Evolutionary conservation across 2,329 filamentous ascomycete genomes (phyloP), one percentile per base, ranked within the genome.

Genomic region (Epichloe sylvatica): DNA sequence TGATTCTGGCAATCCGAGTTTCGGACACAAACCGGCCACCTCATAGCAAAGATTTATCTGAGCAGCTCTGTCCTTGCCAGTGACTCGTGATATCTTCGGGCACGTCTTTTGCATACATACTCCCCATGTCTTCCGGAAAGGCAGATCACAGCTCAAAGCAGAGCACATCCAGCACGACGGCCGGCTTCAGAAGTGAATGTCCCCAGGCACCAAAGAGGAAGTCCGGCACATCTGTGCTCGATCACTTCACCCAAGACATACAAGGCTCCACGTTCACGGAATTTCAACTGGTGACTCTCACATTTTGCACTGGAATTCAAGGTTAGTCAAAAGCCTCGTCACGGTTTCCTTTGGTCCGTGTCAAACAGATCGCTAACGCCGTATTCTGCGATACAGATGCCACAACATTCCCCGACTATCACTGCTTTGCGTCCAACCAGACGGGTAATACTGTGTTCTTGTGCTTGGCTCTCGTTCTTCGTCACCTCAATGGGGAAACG

Each of bases 391-490:
- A 35, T 15, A 1, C 34, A 70, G 76, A 81, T 63, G 76, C 77
- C 45, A 72, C 76, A 19, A 73, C 77, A 2, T 81, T 79, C 58
- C 75, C 75, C 21, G 76, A 80, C 58, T 82, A 76, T 61, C 72
- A 74, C 62, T 80, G 76, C 59, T 81, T 82, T 60, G 75, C 76
- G 13, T 80, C 77, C 33, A 82, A 82, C 60, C 78, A 83, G 58
- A 83, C 79, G 0, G 79, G 80, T 51, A 83, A 82, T 63, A 81
- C 78, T 2, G 72, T 82, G 45, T 75, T 83, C 56, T 68, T 81
- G 8, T 65, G 71, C 51, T 58, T 75, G 11, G 76, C 75, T 33
- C 66, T 80, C 50, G 64, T 75, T 36, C 56, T 74, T 33, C 72
- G 75, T 8, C 59, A 70, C 36, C 61, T 74, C 51, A 64, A 72